Evolutionary conservation across 1,284 basidiomycete genomes (phyloP), one percentile per base, ranked within the genome.

Genomic region (Salmacisia buchloeana): DNA sequence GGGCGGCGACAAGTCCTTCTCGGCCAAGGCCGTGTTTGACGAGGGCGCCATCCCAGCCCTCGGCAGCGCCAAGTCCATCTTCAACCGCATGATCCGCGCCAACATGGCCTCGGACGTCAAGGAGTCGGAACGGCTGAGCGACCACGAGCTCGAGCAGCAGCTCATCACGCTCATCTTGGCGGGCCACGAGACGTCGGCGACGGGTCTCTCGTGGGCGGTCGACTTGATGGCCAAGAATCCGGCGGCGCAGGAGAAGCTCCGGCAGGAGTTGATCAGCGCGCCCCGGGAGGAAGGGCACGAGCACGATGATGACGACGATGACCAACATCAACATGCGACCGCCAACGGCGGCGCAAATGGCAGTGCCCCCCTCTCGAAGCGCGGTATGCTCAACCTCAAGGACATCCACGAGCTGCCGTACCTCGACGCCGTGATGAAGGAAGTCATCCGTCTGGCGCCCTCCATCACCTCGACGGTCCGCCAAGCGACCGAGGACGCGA

Each of bases 101-200:
- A 76, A 78, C 59, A 70, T 73, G 70, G 72, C 74, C 9, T 64
- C 61, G 15, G 77, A 74, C 59, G 66, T 79, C 3, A 25, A 46
- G 2, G 36, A 56, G 1, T 81, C 82, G 0, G 85, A 88, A 74
- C 82, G 82, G 25, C 84, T 91, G 82, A 84, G 85, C 7, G 84
- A 86, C 46, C 81, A 83, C 15, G 89, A 91, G 72, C 85, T 89
- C 2, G 81, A 87, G 29, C 88, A 85, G 63, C 89, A 91, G 77
- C 89, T 91, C 66, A 86, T 87, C 7, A 91, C 88, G 0, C 89
- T 91, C 76, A 83, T 91, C 56, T 83, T 85, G n/a, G 90, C 89
- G 15, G 90, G 90, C 12, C 89, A 89, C 29, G 90, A 92, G 73
- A 91, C 91, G 0, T 88, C 88, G 12, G 88, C 88, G 1, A 85